A percentile compares a stretch with the other conserved stretches of the same genome.
Evolutionary conservation across 805 yeast species (phyloP).

Genomic region (Diddensiella transvaalensis): DNA sequence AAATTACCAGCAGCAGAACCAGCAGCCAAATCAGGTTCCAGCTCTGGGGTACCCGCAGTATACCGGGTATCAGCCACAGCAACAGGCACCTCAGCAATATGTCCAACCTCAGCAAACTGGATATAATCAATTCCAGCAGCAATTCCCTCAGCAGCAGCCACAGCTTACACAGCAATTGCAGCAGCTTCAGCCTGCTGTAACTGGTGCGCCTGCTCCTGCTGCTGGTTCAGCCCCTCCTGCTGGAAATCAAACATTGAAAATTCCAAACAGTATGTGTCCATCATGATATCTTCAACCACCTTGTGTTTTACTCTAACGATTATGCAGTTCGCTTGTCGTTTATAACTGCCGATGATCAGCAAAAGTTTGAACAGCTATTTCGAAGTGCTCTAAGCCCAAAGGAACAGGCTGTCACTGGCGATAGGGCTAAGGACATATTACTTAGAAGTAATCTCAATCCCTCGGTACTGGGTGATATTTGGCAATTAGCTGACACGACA

Average conservation of each 20-base stretch:
- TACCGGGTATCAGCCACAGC: slow-evolving; percentile 20
- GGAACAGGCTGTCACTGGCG: slow-evolving; percentile 52
- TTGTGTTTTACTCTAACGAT: not conserved
- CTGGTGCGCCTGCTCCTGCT: slow-evolving; percentile 23
- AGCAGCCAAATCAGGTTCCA: slow-evolving; percentile 5
- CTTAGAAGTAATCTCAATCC: slow-evolving; percentile 77
- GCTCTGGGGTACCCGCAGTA: slow-evolving; percentile 19
- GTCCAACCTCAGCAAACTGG: slow-evolving; percentile 32
- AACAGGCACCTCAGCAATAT: slow-evolving; percentile 5
- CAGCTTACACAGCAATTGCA: slow-evolving; percentile 7
- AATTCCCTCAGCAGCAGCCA: slow-evolving; percentile 25
- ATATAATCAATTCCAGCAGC: slow-evolving; percentile 22
- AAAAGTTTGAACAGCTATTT: slow-evolving; percentile 79
- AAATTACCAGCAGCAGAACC: not conserved
- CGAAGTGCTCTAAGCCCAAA: slow-evolving; percentile 65
- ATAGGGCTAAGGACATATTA: slow-evolving; percentile 72
- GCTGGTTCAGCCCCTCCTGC: slow-evolving; percentile 38
- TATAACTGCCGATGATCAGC: slow-evolving; percentile 80
- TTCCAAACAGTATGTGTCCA: slow-evolving; percentile 27
- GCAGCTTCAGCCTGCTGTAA: slow-evolving; percentile 26
- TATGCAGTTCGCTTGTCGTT: slow-evolving; percentile 67
- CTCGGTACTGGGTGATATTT: slow-evolving; percentile 72
- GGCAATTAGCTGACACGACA: slow-evolving; percentile 89
- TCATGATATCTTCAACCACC: not conserved
- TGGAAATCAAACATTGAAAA: slow-evolving; percentile 17